Conservation (phyloP, 129 eudicot genomes). For the Saposhnikovia divaricata region DNA sequence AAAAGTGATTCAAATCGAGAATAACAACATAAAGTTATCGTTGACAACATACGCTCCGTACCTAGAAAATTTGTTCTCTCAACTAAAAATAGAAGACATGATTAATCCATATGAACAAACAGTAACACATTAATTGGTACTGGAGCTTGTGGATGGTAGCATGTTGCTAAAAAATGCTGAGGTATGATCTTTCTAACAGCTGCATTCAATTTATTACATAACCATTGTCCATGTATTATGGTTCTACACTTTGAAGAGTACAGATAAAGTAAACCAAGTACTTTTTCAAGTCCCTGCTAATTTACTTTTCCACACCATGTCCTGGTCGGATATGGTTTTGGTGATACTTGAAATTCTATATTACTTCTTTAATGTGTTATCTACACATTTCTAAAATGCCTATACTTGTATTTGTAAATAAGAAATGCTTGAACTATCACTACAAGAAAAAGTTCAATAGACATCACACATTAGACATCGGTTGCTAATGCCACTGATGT, state of each 20-base stretch:
- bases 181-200: conserved; percentile 35
- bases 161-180: conserved; percentile 58
- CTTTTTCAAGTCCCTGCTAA: no score
- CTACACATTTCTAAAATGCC: neutral
- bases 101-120: no score
- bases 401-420: neutral
- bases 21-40: no score
- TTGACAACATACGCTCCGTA: no score
- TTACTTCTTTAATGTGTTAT: neutral
- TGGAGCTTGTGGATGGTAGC: conserved; percentile 58
- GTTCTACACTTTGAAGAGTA: neutral
- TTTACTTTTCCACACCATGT: neutral
- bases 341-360: neutral
- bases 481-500: no score
- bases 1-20: no score
- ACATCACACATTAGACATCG: no score
- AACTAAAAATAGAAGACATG: no score
- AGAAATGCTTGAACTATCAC: neutral
- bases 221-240: neutral
- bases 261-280: neutral
- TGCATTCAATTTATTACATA: neutral
- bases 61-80: no score
- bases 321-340: neutral
- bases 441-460: no score
- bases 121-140: no score